Percentiles rank a stretch among this genome's conserved stretches.
phyloP scores from a whole-genome alignment of 106 monocot genomes.

The Apostasia shenzhenica region DNA sequence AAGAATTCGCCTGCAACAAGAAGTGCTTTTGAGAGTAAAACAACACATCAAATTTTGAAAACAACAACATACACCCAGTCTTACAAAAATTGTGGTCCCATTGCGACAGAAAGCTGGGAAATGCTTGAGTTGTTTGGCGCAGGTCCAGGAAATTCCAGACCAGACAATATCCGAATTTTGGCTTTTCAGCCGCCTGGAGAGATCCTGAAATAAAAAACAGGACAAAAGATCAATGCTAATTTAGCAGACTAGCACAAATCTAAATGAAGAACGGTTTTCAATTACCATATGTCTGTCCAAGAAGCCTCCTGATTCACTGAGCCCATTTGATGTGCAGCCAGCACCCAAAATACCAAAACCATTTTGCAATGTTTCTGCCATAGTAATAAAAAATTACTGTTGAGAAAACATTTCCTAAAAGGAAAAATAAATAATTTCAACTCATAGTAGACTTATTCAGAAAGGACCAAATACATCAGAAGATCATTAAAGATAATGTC shows the following conservation, averaged over 20 bases:
- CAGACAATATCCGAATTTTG: slow-evolving; percentile 56
- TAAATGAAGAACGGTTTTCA: neutral
- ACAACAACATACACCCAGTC: neutral
- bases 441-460: too few species aligned
- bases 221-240: neutral
- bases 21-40: neutral
- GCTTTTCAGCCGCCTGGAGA: slow-evolving; percentile 19
- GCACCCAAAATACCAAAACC: slow-evolving; percentile 3
- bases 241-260: neutral
- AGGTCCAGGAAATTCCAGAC: slow-evolving; percentile 68
- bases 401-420: too few species aligned
- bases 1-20: slow-evolving; percentile 64
- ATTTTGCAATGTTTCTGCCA: slow-evolving; percentile 22
- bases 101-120: slow-evolving; percentile 75
- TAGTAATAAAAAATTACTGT: too few species aligned
- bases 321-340: slow-evolving; percentile 24
- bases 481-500: too few species aligned
- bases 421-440: too few species aligned
- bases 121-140: slow-evolving; percentile 78
- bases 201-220: slow-evolving; percentile 32
- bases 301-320: slow-evolving; percentile 28
- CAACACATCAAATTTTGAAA: slow-evolving; percentile 4
- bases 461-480: too few species aligned
- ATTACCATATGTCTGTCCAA: slow-evolving; percentile 30
- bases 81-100: slow-evolving; percentile 64